These are phyloP conservation scores for Bipolaris oryzae DNA, from an alignment of 2,329 filamentous ascomycete species.

Conservation along the genomic window DNA sequence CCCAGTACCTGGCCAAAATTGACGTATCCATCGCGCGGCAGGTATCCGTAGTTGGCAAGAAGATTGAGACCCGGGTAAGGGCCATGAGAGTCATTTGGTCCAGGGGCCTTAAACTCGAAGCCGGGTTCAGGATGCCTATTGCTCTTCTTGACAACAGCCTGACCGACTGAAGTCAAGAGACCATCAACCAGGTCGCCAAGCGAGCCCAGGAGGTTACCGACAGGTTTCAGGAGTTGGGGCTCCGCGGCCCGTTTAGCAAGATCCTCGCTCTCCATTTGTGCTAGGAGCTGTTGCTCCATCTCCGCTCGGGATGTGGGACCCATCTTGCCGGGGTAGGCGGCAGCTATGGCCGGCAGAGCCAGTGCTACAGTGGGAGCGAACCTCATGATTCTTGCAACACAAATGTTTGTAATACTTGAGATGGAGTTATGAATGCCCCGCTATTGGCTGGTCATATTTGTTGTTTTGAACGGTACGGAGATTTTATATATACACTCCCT, in stretches of 20 bases:
- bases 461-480: background rate
- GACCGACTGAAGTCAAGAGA: slow-evolving; percentile 26
- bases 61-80: slow-evolving; percentile 61
- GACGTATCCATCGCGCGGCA: slow-evolving; percentile 53
- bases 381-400: slow-evolving; percentile 16
- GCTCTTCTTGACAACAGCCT: slow-evolving; percentile 20
- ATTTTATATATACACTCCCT: background rate
- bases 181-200: slow-evolving; percentile 19
- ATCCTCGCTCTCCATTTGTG: slow-evolving; percentile 16
- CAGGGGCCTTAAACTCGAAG: slow-evolving; percentile 24
- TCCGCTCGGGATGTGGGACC: slow-evolving; percentile 19
- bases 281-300: slow-evolving; percentile 17
- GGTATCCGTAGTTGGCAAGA: slow-evolving; percentile 58
- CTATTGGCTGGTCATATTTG: background rate
- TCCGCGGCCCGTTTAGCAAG: slow-evolving; percentile 13
- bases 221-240: slow-evolving; percentile 12
- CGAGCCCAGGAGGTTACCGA: slow-evolving; percentile 14
- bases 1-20: slow-evolving; percentile 23
- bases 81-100: slow-evolving; percentile 29
- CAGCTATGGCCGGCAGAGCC: slow-evolving; percentile 21
- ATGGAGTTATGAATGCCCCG: background rate
- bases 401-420: no score
- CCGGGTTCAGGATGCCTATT: slow-evolving; percentile 31
- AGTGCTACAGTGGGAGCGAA: slow-evolving; percentile 15
- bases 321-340: slow-evolving; percentile 26